These are phyloP conservation scores for Eucalyptus curtisii DNA, from an alignment of 345 rosid genomes.

Conservation along the genomic window DNA sequence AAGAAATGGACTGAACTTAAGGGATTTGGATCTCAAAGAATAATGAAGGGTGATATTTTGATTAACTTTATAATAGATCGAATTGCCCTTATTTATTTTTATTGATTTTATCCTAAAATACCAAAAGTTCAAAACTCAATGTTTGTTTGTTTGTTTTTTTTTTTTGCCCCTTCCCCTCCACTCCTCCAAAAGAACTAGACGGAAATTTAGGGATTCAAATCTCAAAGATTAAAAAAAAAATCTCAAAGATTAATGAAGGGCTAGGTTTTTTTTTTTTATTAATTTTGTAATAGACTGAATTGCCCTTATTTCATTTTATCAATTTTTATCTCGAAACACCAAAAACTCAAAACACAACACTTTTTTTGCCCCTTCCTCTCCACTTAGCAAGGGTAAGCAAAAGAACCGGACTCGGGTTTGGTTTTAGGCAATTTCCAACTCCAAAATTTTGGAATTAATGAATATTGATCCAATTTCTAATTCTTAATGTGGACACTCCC, in stretches of 20 bases:
- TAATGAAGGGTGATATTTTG: background rate
- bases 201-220: background rate
- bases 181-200: background rate
- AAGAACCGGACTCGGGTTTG: background rate
- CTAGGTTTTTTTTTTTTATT: too few relatives aligned
- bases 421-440: accelerated
- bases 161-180: background rate
- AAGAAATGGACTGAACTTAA: background rate
- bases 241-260: background rate
- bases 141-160: too few relatives aligned
- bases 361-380: background rate
- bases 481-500: accelerated
- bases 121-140: background rate
- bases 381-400: background rate
- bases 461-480: accelerated
- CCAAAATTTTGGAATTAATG: background rate
- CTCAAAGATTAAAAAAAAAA: background rate
- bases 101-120: background rate
- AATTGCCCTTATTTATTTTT: background rate
- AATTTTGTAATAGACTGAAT: too few relatives aligned
- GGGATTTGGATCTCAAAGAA: background rate
- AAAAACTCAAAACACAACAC: background rate
- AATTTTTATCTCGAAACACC: background rate
- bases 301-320: background rate
- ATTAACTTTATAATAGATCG: background rate